phyloP scores from a whole-genome alignment of 1,139 yeast genomes.

The Yamadazyma jaroonii region DNA sequence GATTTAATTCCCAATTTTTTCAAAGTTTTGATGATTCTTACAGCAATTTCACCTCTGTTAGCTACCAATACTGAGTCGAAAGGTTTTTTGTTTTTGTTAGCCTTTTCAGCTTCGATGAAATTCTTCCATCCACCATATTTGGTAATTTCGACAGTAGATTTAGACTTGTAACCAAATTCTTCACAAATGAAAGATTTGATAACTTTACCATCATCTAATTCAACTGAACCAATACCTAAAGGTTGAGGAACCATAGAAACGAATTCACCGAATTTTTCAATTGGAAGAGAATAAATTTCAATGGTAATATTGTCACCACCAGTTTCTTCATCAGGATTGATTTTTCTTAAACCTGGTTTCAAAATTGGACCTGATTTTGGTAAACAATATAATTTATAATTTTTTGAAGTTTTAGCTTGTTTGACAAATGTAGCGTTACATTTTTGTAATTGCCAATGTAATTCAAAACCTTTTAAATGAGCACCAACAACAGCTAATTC shows the following conservation, averaged over 20 bases:
- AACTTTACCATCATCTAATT: constrained; percentile 74
- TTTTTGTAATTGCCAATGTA: constrained; percentile 91
- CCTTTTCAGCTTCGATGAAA: constrained; percentile 46
- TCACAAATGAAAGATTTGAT: constrained; percentile 94
- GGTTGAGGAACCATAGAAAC: constrained; percentile 91
- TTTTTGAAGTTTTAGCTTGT: constrained; percentile 66
- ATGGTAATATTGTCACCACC: constrained; percentile 63
- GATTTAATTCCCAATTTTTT: constrained; percentile 75
- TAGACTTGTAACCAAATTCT: constrained; percentile 70
- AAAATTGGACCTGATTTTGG: constrained; percentile 78
- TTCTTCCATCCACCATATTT: constrained; percentile 84
- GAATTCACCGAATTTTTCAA: constrained; percentile 73
- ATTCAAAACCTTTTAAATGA: constrained; percentile 81
- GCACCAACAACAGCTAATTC: constrained; percentile 95
- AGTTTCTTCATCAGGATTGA: constrained; percentile 23
- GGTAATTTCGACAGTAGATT: constrained; percentile 78
- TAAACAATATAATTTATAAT: constrained; percentile 77
- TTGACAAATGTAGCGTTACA: constrained; percentile 74
- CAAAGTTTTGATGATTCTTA: constrained; percentile 83
- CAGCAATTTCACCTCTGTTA: constrained; percentile 97
- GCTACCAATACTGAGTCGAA: constrained; percentile 88
- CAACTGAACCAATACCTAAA: constrained; percentile 89
- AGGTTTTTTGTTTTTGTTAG: constrained; percentile 43
- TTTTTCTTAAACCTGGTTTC: constrained; percentile 87
- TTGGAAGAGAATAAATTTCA: constrained; percentile 83